phyloP scores from a whole-genome alignment of 495 filamentous ascomycete species.

The Pseudevernia furfuracea region DNA sequence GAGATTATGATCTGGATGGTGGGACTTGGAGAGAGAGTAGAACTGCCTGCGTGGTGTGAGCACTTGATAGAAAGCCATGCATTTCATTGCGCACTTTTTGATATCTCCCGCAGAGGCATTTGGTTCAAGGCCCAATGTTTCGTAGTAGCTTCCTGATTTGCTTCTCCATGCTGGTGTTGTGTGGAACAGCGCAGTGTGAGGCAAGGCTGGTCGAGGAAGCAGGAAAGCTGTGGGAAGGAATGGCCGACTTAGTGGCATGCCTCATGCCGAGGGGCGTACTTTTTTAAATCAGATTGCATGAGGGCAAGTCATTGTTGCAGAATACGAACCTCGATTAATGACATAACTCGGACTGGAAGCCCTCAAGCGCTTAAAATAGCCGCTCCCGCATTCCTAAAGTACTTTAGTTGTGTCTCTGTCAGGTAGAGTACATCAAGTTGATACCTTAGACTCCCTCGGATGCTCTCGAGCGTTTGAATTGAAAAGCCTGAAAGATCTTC shows the following conservation, averaged over 20 bases:
- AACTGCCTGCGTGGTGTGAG: constrained; percentile 55
- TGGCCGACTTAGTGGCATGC: constrained; percentile 37
- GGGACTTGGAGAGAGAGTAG: constrained; percentile 81
- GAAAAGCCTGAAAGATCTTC: neutral
- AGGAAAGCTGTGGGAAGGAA: constrained; percentile 5
- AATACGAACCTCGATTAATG: neutral
- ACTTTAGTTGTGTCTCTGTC: too few relatives aligned
- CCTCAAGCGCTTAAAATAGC: neutral
- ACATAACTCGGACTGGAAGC: neutral
- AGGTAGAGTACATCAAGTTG: too few relatives aligned
- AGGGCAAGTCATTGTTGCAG: neutral
- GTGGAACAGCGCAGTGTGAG: constrained; percentile 28
- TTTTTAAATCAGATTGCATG: neutral
- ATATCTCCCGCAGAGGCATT: constrained; percentile 67
- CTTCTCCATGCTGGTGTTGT: constrained; percentile 19
- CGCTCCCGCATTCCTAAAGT: neutral
- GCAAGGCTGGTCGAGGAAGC: neutral
- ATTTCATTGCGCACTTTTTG: constrained; percentile 56
- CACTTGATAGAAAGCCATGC: constrained; percentile 7
- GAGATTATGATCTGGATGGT: constrained; percentile 92
- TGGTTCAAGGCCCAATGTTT: constrained; percentile 64
- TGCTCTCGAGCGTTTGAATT: neutral
- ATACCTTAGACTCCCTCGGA: too few relatives aligned
- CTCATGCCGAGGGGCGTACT: constrained; percentile 37
- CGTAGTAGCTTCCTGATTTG: constrained; percentile 52